Conservation (phyloP, 2,329 filamentous ascomycete genomes). For the Aureobasidium sp. region DNA sequence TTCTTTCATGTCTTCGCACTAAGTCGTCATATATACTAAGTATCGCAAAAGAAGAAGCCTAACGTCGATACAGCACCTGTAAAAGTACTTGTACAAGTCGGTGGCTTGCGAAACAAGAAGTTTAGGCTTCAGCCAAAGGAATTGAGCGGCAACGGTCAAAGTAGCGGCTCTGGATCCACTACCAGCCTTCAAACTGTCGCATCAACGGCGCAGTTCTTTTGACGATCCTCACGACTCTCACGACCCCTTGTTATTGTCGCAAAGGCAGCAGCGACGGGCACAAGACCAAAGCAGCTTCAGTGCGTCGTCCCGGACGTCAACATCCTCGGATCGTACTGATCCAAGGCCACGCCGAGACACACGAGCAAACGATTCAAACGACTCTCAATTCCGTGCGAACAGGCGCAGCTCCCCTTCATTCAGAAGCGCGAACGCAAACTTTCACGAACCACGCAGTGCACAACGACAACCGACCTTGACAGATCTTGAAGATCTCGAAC, state of each 20-base stretch:
- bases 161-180: slow-evolving; percentile 13
- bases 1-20: slow-evolving; percentile 11
- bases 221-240: slow-evolving; percentile 49
- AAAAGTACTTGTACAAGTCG: not conserved
- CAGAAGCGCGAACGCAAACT: slow-evolving; percentile 29
- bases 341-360: slow-evolving; percentile 49
- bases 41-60: not conserved
- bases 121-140: slow-evolving; percentile 4
- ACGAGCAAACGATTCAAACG: slow-evolving; percentile 32
- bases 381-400: slow-evolving; percentile 30
- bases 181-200: slow-evolving; percentile 15
- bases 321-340: slow-evolving; percentile 43
- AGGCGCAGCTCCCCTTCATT: slow-evolving; percentile 39
- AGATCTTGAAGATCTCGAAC: slow-evolving; percentile 30
- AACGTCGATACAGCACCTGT: not conserved
- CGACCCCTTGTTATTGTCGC: slow-evolving; percentile 32
- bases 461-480: slow-evolving; percentile 27
- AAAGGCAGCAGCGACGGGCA: slow-evolving; percentile 24
- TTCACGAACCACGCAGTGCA: slow-evolving; percentile 18
- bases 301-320: slow-evolving; percentile 40
- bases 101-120: not conserved
- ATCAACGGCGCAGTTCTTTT: slow-evolving; percentile 8
- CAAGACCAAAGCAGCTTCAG: slow-evolving; percentile 15
- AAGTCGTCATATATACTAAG: slow-evolving; percentile 8
- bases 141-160: slow-evolving; percentile 7